A percentile compares a stretch with the other conserved stretches of the same genome.
phyloP scores from a whole-genome alignment of 495 filamentous ascomycete genomes.

The Aeminium ludgeri region DNA sequence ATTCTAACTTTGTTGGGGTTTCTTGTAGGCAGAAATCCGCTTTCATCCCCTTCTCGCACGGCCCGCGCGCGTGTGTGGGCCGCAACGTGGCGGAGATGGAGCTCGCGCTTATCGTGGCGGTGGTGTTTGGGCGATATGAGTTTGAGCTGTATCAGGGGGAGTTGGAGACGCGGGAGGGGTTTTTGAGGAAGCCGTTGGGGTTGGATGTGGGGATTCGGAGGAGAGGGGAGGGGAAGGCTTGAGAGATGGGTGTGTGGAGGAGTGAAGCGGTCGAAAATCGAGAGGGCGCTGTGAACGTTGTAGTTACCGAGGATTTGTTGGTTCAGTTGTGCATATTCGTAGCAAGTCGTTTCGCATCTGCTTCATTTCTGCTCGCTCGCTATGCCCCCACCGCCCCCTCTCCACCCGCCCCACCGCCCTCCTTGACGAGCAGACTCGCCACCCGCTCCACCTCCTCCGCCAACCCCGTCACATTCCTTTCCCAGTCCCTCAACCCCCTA shows the following conservation, averaged over 20 bases:
- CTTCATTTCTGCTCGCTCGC: no score
- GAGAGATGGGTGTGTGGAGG: neutral
- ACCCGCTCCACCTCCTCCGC: constrained; percentile 82
- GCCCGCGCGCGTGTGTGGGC: constrained; percentile 68
- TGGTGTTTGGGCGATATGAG: constrained; percentile 59
- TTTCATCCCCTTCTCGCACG: constrained; percentile 74
- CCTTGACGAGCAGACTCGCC: constrained; percentile 51
- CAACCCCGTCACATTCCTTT: constrained; percentile 66
- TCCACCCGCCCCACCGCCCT: constrained; percentile 23
- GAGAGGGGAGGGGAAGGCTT: constrained; percentile 24
- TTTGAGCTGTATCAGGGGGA: constrained; percentile 53
- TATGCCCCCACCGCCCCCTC: neutral
- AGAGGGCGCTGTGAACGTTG: no score
- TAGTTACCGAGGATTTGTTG: no score
- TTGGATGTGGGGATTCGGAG: constrained; percentile 55
- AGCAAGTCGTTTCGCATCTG: no score
- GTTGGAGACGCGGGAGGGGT: constrained; percentile 73
- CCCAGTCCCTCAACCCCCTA: constrained; percentile 70
- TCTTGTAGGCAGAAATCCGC: constrained; percentile 49
- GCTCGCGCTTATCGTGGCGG: constrained; percentile 60
- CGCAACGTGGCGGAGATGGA: constrained; percentile 90
- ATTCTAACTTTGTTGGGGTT: constrained; percentile 33
- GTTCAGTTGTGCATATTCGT: no score
- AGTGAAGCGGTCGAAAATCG: no score
- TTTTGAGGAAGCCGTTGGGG: constrained; percentile 72